Evolutionary conservation across 768 basidiomycete species (phyloP).

Genomic region (Roridomyces roridus): DNA sequence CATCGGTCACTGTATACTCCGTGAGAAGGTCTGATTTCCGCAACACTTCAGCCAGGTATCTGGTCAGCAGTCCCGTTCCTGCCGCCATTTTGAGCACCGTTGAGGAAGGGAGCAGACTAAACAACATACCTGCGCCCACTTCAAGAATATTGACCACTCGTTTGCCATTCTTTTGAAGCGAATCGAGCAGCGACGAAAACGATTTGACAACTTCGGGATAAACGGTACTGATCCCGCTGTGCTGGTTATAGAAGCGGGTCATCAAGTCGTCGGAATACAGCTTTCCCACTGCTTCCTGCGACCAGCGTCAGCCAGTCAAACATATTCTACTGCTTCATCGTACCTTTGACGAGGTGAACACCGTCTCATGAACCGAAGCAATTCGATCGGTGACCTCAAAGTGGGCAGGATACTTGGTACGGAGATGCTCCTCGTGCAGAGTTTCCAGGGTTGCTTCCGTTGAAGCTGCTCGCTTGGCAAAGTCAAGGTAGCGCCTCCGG

Average conservation of each 20-base stretch:
- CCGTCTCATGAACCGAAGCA: background rate
- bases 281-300: background rate
- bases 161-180: conserved; percentile 1
- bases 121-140: conserved; percentile 9
- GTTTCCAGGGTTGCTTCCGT: background rate
- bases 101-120: no score
- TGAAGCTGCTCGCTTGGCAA: background rate
- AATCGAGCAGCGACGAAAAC: background rate
- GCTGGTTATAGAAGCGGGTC: background rate
- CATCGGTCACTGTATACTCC: conserved; percentile 13
- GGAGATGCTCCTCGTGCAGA: background rate
- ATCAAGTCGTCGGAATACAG: conserved; percentile 14
- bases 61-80: conserved; percentile 11
- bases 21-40: background rate
- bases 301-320: background rate
- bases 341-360: conserved; percentile 4
- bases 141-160: conserved; percentile 3
- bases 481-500: background rate
- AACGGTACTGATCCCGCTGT: conserved; percentile 4
- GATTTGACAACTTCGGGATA: background rate
- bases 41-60: conserved; percentile 5
- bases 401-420: conserved; percentile 1
- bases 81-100: background rate
- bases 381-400: conserved; percentile 12
- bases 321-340: background rate